Conservation (phyloP, 495 filamentous ascomycete genomes). For the Trichocladium uniseriatum region DNA sequence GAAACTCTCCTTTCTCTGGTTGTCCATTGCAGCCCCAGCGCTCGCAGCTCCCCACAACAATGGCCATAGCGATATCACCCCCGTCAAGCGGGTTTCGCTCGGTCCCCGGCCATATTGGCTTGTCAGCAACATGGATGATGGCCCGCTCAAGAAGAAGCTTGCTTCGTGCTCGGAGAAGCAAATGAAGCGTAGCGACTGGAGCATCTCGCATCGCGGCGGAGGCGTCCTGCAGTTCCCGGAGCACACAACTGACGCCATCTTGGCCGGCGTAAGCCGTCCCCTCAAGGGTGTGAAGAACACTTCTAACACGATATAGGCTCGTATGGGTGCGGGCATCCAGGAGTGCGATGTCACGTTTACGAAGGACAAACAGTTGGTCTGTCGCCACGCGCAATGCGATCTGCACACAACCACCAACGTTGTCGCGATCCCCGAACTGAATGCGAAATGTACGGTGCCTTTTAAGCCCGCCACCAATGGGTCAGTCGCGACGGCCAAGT, state of each 20-base stretch:
- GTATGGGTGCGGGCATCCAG: slow-evolving; percentile 55
- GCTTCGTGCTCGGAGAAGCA: slow-evolving; percentile 41
- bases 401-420: slow-evolving; percentile 57
- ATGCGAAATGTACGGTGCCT: slow-evolving; percentile 50
- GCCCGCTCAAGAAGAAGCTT: slow-evolving; percentile 46
- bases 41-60: slow-evolving; percentile 15
- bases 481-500: slow-evolving; percentile 39
- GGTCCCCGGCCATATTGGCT: slow-evolving; percentile 52
- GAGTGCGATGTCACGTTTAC: slow-evolving; percentile 60
- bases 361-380: slow-evolving; percentile 50
- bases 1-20: neutral
- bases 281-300: neutral
- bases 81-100: slow-evolving; percentile 36
- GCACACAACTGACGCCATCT: slow-evolving; percentile 43
- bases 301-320: slow-evolving; percentile 18
- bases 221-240: slow-evolving; percentile 54
- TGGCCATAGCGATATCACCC: slow-evolving; percentile 8
- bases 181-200: slow-evolving; percentile 35
- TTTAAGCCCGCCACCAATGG: slow-evolving; percentile 42
- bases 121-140: slow-evolving; percentile 49
- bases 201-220: slow-evolving; percentile 50
- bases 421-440: slow-evolving; percentile 45
- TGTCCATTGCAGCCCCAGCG: neutral
- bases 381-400: slow-evolving; percentile 55
- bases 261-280: slow-evolving; percentile 33